These are phyloP conservation scores for Pythium phragmitis DNA, from an alignment of 352 stramenopile species.

Conservation along the genomic window DNA sequence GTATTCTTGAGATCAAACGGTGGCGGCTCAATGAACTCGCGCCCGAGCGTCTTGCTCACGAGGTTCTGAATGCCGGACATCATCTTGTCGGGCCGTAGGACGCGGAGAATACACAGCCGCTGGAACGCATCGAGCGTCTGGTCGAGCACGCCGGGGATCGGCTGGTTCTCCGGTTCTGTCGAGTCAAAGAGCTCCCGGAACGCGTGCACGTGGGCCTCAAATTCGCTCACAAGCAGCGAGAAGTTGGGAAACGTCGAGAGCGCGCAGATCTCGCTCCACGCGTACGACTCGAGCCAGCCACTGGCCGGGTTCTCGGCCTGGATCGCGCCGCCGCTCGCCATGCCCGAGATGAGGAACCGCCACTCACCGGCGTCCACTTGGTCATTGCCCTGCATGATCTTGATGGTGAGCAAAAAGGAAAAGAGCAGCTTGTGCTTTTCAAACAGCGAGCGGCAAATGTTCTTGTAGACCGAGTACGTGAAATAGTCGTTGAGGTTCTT, in stretches of 20 bases:
- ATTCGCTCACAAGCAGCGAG: slow-evolving; percentile 46
- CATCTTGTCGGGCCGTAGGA: slow-evolving; percentile 82
- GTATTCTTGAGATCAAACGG: slow-evolving; percentile 90
- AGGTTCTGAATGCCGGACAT: slow-evolving; percentile 89
- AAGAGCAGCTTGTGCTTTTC: slow-evolving; percentile 94
- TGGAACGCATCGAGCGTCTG: slow-evolving; percentile 78
- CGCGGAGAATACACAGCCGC: slow-evolving; percentile 76
- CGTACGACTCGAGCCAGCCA: slow-evolving; percentile 69
- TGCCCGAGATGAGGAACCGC: slow-evolving; percentile 90
- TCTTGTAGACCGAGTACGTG: slow-evolving; percentile 94
- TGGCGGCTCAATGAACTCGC: slow-evolving; percentile 90
- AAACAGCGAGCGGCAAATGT: slow-evolving; percentile 92
- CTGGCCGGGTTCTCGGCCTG: slow-evolving; percentile 49
- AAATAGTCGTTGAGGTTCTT: slow-evolving; percentile 92
- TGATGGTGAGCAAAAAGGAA: slow-evolving; percentile 89
- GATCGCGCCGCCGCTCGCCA: slow-evolving; percentile 40
- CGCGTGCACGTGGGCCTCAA: slow-evolving; percentile 45
- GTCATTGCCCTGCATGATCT: slow-evolving; percentile 86
- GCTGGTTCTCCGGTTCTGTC: slow-evolving; percentile 72
- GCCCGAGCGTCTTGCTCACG: slow-evolving; percentile 83
- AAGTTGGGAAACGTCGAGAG: slow-evolving; percentile 73
- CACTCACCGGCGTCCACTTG: slow-evolving; percentile 84
- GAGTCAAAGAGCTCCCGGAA: slow-evolving; percentile 83
- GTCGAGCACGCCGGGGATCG: slow-evolving; percentile 58
- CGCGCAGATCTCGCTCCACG: slow-evolving; percentile 77